Evolutionary conservation across 129 eudicot genomes (phyloP), one percentile per base, ranked within the genome.

Genomic region (Flaveria trinervia): DNA sequence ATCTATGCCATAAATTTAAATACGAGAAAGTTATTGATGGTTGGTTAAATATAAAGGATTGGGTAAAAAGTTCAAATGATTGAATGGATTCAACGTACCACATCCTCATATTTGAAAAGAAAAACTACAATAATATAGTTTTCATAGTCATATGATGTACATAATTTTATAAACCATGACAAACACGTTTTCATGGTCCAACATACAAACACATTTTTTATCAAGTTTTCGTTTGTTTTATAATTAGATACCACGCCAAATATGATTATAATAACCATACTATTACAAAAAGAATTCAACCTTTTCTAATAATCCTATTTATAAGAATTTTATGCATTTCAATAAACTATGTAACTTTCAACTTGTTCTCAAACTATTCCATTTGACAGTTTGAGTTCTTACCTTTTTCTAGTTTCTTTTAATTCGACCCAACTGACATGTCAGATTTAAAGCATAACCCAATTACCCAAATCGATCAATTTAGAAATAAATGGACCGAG

Each of bases 1-100:
- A 73, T 72, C 92, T 88, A 71, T 5, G 20, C 69, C 44, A 16
- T 15, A 15, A 15, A 30, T 64, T 28, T 30, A 2, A 30, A 64
- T 64, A 14, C 46, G 17, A 4, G 17, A 14, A 59, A 10, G 2
- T 59, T 59, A 23, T 55, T 59, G 39, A 28, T 62, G 15, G 14
- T 11, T 1, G 4, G 2, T 15, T 64, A 30, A 64, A 30, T 30
- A 30, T 17, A 56, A 18, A 56, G 28, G 62, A 56, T 17, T 56
- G 18, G 62, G 62, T 18, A 7, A 7, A 56, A 20, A 20, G 26
- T 56, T 7, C 13, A 18, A 20, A 7, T 8, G 60, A 52, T 52
- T 17, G 22, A 52, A 16, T 52, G 22, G 11, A 11, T 16, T 52
- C 23, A 14, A 15, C n/a, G 17, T 50, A 3, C 55, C 55, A 52